These are phyloP conservation scores for Heterobasidion occidentale DNA, from an alignment of 1,284 basidiomycete species.

Conservation along the genomic window DNA sequence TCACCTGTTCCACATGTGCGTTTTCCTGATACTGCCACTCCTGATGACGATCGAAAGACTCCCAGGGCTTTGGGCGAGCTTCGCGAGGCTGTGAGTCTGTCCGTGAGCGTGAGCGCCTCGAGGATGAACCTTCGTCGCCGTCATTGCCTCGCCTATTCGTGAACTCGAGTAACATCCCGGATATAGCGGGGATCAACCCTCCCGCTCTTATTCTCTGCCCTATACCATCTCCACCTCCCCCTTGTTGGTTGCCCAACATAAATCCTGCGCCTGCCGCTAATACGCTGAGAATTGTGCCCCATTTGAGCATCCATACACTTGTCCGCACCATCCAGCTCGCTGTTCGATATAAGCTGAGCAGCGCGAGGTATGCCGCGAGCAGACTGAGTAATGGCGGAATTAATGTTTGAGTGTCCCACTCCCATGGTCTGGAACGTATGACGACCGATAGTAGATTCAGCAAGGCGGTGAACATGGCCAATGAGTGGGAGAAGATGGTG, in stretches of 20 bases:
- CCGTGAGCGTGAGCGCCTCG: constrained; percentile 17
- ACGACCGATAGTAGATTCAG: constrained; percentile 39
- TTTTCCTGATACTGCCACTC: constrained; percentile 50
- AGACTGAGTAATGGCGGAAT: constrained; percentile 68
- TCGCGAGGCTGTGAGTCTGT: constrained; percentile 16
- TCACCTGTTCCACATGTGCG: constrained; percentile 16
- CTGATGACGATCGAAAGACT: constrained; percentile 52
- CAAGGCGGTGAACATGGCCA: constrained; percentile 44
- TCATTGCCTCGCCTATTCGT: constrained; percentile 33
- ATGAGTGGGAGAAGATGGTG: constrained; percentile 41
- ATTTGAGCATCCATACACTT: constrained; percentile 63
- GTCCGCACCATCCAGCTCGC: constrained; percentile 66
- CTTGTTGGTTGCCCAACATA: constrained; percentile 34
- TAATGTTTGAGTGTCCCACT: constrained; percentile 60
- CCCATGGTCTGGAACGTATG: constrained; percentile 38
- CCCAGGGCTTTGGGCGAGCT: constrained; percentile 49
- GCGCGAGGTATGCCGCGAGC: constrained; percentile 63
- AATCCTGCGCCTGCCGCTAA: constrained; percentile 46
- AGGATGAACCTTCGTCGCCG: constrained; percentile 20
- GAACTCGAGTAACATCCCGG: constrained; percentile 33
- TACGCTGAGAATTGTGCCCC: constrained; percentile 52
- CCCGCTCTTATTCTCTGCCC: constrained; percentile 10
- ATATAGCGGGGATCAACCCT: constrained; percentile 31
- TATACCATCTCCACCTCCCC: constrained; percentile 17
- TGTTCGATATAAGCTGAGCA: constrained; percentile 67